Evolutionary conservation across 768 basidiomycete genomes (phyloP), one percentile per base, ranked within the genome.

Genomic region (Naganishia kalamii): DNA sequence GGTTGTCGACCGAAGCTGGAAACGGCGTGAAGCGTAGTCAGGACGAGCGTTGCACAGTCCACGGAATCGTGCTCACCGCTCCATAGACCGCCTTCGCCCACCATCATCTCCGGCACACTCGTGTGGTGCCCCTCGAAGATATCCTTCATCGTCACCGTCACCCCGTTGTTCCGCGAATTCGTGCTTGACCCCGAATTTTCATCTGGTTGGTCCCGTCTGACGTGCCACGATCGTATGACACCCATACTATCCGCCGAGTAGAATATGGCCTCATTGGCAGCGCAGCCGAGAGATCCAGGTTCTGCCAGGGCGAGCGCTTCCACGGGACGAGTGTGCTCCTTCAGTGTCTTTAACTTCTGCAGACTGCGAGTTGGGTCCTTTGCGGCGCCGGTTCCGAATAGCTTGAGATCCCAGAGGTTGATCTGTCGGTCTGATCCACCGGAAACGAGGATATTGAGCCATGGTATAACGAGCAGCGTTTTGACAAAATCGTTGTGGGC

Each of bases 241-340:
- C 94, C 96, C 87, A 98, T 89, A 3, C 90, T 93, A 77, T 98
- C 94, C 7, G 85, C 90, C 0, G 91, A 90, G 75, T 87, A 89
- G 4, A 98, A 78, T 29, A 82, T 79, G 0, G 67, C 40, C 50
- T 67, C 37, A 44, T 69, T 62, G 11, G 48, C 7, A 25, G 4
- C 6, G 29, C 48, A 30, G 30, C 41, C 60, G 51, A 30, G 25
- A 51, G 51, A 25, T 41, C 11, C 15, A 80, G 83, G 21, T 80
- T 78, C 12, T 73, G 74, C 65, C 15, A 15, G 78, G 69, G 65
- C 80, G n/a, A 96, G 76, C 66, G 85, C 85, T 75, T 91, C 90
- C 8, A 98, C 86, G 3, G 94, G 94, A 15, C 94, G 85, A 10
- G 85, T 88, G 77, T 99, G 94, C 0, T 86, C 84, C 4, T 89